Conservation (phyloP, 1,284 basidiomycete genomes). For the Pholiota adiposa region DNA sequence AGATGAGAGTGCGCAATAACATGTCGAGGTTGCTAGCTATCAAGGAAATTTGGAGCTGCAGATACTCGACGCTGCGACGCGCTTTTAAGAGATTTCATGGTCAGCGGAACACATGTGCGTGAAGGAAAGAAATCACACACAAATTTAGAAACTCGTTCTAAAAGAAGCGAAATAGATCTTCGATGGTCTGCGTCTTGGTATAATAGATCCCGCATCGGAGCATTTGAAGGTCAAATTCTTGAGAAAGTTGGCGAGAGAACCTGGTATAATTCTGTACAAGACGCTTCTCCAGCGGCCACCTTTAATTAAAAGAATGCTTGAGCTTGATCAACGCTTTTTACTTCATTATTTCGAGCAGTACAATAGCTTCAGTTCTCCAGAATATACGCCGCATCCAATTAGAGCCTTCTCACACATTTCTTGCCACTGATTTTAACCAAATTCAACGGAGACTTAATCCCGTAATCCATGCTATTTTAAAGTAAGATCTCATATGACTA, state of each 20-base stretch:
- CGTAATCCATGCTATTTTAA: background rate
- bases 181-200: background rate
- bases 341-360: too few species aligned
- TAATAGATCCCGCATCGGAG: background rate
- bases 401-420: background rate
- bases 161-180: background rate
- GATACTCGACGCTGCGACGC: background rate
- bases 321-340: too few species aligned
- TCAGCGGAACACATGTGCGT: background rate
- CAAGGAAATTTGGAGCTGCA: background rate
- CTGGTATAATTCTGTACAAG: background rate
- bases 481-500: background rate
- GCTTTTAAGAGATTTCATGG: background rate
- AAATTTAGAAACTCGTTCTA: background rate
- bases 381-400: too few species aligned
- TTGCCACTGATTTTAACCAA: background rate
- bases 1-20: constrained; percentile 6
- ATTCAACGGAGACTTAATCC: background rate
- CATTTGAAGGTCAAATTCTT: background rate
- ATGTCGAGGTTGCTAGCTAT: background rate
- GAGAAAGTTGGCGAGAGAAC: background rate
- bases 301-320: too few species aligned
- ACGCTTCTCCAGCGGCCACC: too few species aligned
- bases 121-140: background rate
- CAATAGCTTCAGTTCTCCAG: too few species aligned